Conservation (phyloP, 2,329 filamentous ascomycete genomes). For the Stagonosporopsis vannaccii region DNA sequence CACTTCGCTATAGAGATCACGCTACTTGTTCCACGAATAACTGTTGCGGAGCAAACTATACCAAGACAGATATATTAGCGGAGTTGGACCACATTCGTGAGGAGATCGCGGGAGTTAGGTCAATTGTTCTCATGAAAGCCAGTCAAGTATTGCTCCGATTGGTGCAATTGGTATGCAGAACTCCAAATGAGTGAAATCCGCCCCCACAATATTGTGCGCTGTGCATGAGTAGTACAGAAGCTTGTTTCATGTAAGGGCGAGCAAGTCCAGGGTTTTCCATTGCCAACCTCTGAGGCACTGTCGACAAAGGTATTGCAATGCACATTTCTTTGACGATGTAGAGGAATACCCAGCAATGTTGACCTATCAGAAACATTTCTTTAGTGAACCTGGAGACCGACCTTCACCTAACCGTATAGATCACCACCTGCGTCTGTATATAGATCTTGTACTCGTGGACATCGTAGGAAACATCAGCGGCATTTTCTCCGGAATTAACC, state of each 20-base stretch:
- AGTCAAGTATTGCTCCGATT: constrained; percentile 10
- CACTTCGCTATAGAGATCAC: not conserved
- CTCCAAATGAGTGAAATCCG: not conserved
- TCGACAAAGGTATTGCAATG: not conserved
- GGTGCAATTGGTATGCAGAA: not conserved
- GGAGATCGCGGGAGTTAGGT: not conserved
- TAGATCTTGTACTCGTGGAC: not conserved
- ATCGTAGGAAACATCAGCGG: not conserved
- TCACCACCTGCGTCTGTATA: not conserved
- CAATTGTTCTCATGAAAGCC: not conserved
- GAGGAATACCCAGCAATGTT: too few relatives aligned
- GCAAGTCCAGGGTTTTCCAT: not conserved
- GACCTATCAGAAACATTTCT: too few relatives aligned
- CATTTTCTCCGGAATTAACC: not conserved
- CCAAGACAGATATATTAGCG: constrained; percentile 15
- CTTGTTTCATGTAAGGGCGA: not conserved
- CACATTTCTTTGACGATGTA: too few relatives aligned
- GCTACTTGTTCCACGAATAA: constrained; percentile 7
- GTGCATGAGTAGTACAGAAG: not conserved
- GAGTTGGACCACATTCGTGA: not conserved
- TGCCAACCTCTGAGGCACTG: too few relatives aligned
- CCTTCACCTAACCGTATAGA: not conserved
- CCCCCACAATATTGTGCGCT: not conserved
- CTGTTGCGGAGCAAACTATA: not conserved
- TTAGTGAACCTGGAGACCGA: too few relatives aligned